These are phyloP conservation scores for Akebia trifoliata DNA, from an alignment of 164 flowering plant species.

Conservation along the genomic window DNA sequence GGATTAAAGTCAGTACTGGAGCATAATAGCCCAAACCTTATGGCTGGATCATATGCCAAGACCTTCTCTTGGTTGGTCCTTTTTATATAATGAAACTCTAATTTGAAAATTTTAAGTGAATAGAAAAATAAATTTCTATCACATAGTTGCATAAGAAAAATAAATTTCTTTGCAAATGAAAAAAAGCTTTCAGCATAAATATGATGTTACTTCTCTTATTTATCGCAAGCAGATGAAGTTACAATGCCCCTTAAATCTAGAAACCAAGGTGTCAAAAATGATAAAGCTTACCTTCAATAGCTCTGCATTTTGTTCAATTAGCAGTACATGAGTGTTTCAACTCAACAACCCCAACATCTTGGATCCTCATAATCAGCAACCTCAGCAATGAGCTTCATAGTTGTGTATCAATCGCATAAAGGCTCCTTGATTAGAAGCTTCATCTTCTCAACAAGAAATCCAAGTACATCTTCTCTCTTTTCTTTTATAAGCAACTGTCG, in stretches of 20 bases:
- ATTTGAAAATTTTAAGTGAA: too few relatives aligned
- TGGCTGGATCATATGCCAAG: too few relatives aligned
- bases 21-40: too few relatives aligned
- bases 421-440: constrained; percentile 79
- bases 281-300: constrained; percentile 6
- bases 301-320: not conserved
- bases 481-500: constrained; percentile 71
- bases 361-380: not conserved
- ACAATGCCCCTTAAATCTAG: not conserved
- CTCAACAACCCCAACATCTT: not conserved
- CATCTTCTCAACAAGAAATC: constrained; percentile 74
- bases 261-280: not conserved
- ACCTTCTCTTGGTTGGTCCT: too few relatives aligned
- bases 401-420: constrained; percentile 48
- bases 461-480: constrained; percentile 75
- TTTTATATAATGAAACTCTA: too few relatives aligned
- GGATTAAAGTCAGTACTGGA: too few relatives aligned
- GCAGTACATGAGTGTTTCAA: not conserved
- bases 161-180: too few relatives aligned
- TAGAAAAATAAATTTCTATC: too few relatives aligned
- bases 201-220: too few relatives aligned
- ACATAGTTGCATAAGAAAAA: too few relatives aligned
- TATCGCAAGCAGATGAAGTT: not conserved
- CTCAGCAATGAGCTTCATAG: not conserved
- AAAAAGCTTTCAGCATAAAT: too few relatives aligned